These are phyloP conservation scores for Pistacia vera DNA, from an alignment of 345 rosid species.

Conservation along the genomic window DNA sequence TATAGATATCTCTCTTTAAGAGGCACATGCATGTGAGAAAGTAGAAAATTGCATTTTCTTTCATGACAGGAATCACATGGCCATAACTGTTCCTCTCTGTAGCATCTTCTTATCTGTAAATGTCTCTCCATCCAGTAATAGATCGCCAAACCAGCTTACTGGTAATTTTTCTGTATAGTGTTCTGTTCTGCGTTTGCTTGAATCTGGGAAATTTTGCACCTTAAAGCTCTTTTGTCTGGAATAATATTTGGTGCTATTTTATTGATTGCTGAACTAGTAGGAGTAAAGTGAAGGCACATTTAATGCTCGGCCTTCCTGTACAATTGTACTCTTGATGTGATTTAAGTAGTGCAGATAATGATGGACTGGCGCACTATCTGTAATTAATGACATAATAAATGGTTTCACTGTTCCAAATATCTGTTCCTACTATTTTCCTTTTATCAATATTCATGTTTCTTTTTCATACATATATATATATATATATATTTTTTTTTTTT, in stretches of 20 bases:
- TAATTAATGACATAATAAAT: background rate
- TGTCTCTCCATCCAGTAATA: background rate
- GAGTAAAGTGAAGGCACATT: background rate
- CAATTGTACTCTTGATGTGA: background rate
- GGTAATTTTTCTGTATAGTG: background rate
- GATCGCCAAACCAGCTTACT: background rate
- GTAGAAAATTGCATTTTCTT: background rate
- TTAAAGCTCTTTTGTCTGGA: background rate
- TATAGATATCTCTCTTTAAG: background rate
- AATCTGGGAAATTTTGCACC: background rate
- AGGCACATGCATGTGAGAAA: background rate
- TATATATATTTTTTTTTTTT: too few species aligned
- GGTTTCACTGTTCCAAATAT: background rate
- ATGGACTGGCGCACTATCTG: background rate
- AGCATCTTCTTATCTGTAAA: background rate
- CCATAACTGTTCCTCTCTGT: background rate
- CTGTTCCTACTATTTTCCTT: too few species aligned
- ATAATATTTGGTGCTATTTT: conserved; percentile 2
- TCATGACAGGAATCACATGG: conserved; percentile 6
- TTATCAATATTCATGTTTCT: background rate
- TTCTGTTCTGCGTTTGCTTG: background rate
- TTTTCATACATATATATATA: too few species aligned
- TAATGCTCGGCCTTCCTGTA: background rate
- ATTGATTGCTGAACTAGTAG: too few species aligned
- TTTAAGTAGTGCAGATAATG: background rate